A percentile compares a stretch with the other conserved stretches of the same genome.
phyloP scores from a whole-genome alignment of 805 yeast species.

The Ogataea ganodermae region DNA sequence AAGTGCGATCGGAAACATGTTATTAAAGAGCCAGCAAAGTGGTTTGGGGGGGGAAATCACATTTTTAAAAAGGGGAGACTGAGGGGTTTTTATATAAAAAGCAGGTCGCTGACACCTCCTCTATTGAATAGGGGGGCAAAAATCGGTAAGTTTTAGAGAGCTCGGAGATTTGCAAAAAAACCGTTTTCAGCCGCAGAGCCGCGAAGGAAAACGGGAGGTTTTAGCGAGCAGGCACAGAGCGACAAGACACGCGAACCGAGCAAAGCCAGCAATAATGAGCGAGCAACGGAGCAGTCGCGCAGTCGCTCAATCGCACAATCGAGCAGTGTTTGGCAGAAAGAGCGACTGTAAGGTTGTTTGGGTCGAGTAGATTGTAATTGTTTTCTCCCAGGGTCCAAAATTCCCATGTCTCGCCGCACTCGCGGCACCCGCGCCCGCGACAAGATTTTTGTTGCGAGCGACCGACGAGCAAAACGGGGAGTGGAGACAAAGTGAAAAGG shows the following conservation, averaged over 20 bases:
- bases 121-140: not conserved
- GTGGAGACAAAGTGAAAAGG: too few relatives aligned
- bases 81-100: not conserved
- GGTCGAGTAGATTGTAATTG: too few relatives aligned
- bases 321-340: not conserved
- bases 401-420: too few relatives aligned
- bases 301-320: not conserved
- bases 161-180: not conserved
- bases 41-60: not conserved
- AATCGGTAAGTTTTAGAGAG: slow-evolving; percentile 6
- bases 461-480: too few relatives aligned
- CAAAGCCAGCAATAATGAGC: not conserved
- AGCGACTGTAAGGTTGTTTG: too few relatives aligned
- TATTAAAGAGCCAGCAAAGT: not conserved
- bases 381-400: too few relatives aligned
- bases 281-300: not conserved
- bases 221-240: not conserved
- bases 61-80: too few relatives aligned
- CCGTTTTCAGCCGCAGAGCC: slow-evolving; percentile 3
- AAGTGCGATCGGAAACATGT: not conserved
- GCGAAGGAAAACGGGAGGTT: not conserved
- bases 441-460: not conserved
- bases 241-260: not conserved
- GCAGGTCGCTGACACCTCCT: not conserved
- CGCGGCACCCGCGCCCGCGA: not conserved